Percentiles rank a stretch among this genome's conserved stretches.
phyloP scores from a whole-genome alignment of 1,284 basidiomycete genomes.

The Fistulinella staudtii region DNA sequence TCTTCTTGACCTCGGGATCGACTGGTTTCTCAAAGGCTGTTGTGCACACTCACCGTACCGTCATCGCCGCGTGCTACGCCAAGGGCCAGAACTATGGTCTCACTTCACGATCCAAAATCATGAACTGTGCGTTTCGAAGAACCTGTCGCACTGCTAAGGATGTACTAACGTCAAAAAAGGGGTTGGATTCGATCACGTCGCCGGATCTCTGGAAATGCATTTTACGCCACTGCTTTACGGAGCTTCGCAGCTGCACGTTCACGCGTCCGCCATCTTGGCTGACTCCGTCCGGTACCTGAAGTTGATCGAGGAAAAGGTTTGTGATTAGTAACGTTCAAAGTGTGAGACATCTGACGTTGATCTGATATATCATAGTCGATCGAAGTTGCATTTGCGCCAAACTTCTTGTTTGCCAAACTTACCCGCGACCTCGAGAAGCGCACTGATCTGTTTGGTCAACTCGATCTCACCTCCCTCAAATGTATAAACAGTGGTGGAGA shows the following conservation, averaged over 20 bases:
- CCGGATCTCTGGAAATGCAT: constrained; percentile 34
- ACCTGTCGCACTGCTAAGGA: no score
- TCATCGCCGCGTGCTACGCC: constrained; percentile 25
- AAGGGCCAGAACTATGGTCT: constrained; percentile 25
- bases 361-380: constrained; percentile 18
- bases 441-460: constrained; percentile 21
- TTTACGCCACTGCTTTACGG: constrained; percentile 27
- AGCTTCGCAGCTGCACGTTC: constrained; percentile 31
- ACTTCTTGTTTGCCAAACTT: constrained; percentile 41
- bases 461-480: constrained; percentile 22
- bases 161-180: constrained; percentile 19
- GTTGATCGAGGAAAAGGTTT: constrained; percentile 29
- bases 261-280: constrained; percentile 30
- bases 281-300: constrained; percentile 26
- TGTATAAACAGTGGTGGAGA: constrained; percentile 39
- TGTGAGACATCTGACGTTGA: background rate
- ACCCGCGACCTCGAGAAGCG: constrained; percentile 31
- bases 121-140: constrained; percentile 26
- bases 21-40: constrained; percentile 30
- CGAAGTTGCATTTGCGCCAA: constrained; percentile 39
- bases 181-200: constrained; percentile 39
- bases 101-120: constrained; percentile 25
- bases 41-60: constrained; percentile 24
- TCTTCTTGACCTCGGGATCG: constrained; percentile 28
- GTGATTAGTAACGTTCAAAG: background rate